A percentile compares a stretch with the other conserved stretches of the same genome.
These are phyloP conservation scores for Coemansia sp. DNA, from an alignment of 192 early-diverging fungal species.

Conservation along the genomic window DNA sequence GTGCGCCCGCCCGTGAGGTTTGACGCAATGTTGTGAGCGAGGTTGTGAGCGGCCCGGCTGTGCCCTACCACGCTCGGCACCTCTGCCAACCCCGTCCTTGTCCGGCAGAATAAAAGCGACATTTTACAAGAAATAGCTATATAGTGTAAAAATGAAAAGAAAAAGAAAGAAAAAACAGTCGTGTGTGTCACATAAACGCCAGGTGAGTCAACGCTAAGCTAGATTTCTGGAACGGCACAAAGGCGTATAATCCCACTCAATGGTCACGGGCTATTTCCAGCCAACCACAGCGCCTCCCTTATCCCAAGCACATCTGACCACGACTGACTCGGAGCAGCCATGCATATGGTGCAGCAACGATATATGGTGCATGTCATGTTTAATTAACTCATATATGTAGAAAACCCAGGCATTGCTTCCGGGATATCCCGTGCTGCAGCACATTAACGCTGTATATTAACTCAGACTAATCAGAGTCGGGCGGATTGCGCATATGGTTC, in stretches of 20 bases:
- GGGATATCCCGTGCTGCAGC: too few relatives aligned
- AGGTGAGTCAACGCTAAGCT: background rate
- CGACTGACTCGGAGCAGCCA: background rate
- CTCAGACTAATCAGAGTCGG: background rate
- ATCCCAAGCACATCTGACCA: background rate
- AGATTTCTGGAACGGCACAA: background rate
- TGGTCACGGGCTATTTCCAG: background rate
- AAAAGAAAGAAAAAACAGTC: background rate
- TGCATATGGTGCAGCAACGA: too few relatives aligned
- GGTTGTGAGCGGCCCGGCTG: conserved; percentile 7
- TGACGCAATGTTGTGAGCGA: background rate
- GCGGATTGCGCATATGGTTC: conserved; percentile 22
- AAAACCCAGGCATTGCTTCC: too few relatives aligned
- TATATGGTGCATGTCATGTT: too few relatives aligned
- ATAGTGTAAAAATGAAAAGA: too few relatives aligned
- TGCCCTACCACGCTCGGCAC: conserved; percentile 7
- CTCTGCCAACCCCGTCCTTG: background rate
- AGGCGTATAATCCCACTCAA: background rate
- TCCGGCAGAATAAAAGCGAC: too few relatives aligned
- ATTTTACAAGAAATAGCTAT: too few relatives aligned
- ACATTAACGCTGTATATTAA: too few relatives aligned
- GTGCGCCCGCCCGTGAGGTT: conserved; percentile 22
- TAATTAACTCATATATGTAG: too few relatives aligned
- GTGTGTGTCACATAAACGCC: background rate
- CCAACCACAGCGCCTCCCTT: background rate